These are phyloP conservation scores for Cyberlindnera nakhonratchasimensis DNA, from an alignment of 805 yeast species.

Conservation along the genomic window DNA sequence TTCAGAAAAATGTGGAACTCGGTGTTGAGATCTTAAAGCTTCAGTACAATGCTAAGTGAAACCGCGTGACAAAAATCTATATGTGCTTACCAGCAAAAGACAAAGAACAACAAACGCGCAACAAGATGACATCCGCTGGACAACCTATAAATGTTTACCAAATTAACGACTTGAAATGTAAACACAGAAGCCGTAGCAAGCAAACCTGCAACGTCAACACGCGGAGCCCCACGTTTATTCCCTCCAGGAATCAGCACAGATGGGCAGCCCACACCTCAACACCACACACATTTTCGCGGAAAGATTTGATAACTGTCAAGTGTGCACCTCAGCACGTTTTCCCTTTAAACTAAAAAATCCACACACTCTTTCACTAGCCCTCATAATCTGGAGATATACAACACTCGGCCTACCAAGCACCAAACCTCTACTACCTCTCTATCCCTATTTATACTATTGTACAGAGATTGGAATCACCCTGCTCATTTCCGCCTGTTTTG, in stretches of 20 bases:
- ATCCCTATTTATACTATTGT: too few relatives aligned
- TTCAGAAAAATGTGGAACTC: conserved; percentile 30
- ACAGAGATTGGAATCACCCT: too few relatives aligned
- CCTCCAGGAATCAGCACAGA: neutral
- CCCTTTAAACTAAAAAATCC: neutral
- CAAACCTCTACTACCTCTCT: neutral
- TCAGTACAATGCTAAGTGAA: conserved; percentile 1
- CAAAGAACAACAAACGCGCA: too few relatives aligned
- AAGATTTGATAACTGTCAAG: conserved; percentile 3
- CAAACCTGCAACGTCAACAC: neutral
- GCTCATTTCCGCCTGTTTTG: neutral
- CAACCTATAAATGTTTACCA: neutral
- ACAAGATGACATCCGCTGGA: too few relatives aligned
- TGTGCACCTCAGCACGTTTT: conserved; percentile 14
- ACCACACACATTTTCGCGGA: neutral
- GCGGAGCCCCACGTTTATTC: conserved; percentile 1
- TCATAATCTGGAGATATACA: neutral
- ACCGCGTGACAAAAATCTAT: neutral
- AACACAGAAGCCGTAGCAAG: neutral
- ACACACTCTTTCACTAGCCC: too few relatives aligned
- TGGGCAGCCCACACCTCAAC: neutral
- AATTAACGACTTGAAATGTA: neutral
- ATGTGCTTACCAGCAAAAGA: neutral
- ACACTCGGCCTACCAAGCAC: neutral
- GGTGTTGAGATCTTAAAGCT: conserved; percentile 34